Base-by-base conservation (phyloP, 2,329 filamentous ascomycete genomes). In the Fusarium goolgardi region DNA sequence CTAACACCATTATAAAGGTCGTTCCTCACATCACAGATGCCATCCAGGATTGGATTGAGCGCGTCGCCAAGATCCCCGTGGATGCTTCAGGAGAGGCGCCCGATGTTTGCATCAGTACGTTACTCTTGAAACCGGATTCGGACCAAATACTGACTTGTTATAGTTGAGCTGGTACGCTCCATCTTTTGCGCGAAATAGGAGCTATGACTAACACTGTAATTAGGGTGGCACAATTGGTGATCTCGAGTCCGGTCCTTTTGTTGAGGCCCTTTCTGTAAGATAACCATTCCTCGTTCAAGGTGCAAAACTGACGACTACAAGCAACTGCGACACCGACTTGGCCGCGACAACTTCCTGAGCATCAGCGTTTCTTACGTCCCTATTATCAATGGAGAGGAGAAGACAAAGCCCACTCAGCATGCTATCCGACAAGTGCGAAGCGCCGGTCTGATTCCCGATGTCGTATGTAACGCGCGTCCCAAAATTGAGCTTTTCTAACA, bases 341-440 rank as follows among this genome's bases (percentile, higher is more conserved):
- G 91, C 71, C 89, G 88, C 75, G 86, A 88, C 76, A 95, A 97
- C 81, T 96, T 97, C 78, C 81, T 94, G 76, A 91, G 93, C 77
- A 96, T 97, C 70, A 90, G 94, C 79, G 95, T 97, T 65, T 94
- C 91, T 6, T 92, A 94, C 73, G 90, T 98, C 34, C 96, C 94
- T 2, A 86, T 95, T 56, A 74, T 72, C 29, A 70, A 85, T 59
- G 85, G 86, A 41, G 86, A 98, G 83, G 90, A 97, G 79, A 98
- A 98, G 87, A 98, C 94, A 12, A 98, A 98, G 82, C 96, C 96
- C 0, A 99, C 96, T 0, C 96, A 99, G 79, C 89, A 93, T 74
- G 93, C 95, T 27, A 93, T 98, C 74, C 90, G 90, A 76, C 88
- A 91, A 73, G 90, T 94, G 65, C 90, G 95, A 67, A 94, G 91